These are phyloP conservation scores for Biscogniauxia mediterranea DNA, from an alignment of 2,329 filamentous ascomycete species.

Conservation along the genomic window DNA sequence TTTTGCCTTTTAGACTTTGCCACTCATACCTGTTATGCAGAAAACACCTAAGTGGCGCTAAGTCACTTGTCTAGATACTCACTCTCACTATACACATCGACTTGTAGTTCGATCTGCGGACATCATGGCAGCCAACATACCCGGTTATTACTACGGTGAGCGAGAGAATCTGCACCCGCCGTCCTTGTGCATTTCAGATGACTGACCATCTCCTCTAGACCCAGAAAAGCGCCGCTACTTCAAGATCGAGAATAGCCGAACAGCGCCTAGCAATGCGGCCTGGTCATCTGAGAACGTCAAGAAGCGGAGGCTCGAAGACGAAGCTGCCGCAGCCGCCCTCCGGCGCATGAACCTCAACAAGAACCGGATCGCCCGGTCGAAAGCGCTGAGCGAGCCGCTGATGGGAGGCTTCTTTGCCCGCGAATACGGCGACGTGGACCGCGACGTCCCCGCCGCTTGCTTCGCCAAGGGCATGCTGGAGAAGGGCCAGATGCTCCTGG, in stretches of 20 bases:
- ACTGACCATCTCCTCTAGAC: slow-evolving; percentile 37
- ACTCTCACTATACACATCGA: neutral
- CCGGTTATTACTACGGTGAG: slow-evolving; percentile 55
- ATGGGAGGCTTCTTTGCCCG: slow-evolving; percentile 34
- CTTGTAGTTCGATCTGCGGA: neutral
- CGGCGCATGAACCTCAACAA: slow-evolving; percentile 33
- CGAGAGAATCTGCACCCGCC: slow-evolving; percentile 1
- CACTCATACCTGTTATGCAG: no score
- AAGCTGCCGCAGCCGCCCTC: slow-evolving; percentile 31
- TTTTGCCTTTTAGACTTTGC: neutral
- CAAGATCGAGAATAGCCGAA: slow-evolving; percentile 59
- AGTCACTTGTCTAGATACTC: no score
- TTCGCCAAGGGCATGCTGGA: slow-evolving; percentile 40
- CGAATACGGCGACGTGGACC: slow-evolving; percentile 31
- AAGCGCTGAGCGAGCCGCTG: slow-evolving; percentile 29
- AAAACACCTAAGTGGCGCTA: no score
- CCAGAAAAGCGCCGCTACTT: slow-evolving; percentile 64
- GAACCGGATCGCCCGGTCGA: slow-evolving; percentile 39
- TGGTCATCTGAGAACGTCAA: slow-evolving; percentile 62
- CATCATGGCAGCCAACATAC: slow-evolving; percentile 38
- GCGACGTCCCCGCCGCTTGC: slow-evolving; percentile 32
- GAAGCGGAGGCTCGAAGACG: slow-evolving; percentile 48
- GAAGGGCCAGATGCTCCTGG: slow-evolving; percentile 41
- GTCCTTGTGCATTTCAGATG: neutral
- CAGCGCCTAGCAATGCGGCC: slow-evolving; percentile 46